phyloP scores from a whole-genome alignment of 345 rosid species.

The Sapria himalayana region DNA sequence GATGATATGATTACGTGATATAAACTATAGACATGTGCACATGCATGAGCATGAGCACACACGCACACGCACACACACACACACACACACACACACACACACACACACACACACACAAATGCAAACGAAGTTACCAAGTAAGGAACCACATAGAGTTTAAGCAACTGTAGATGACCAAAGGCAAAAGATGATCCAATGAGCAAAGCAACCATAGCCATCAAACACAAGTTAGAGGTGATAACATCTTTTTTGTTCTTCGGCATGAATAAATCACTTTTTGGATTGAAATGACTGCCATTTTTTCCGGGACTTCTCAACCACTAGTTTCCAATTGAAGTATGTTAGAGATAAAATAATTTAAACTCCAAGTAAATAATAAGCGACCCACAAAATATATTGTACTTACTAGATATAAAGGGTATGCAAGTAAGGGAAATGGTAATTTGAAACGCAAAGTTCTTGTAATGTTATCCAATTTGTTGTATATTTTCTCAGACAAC shows the following conservation, averaged over 20 bases:
- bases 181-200: slow-evolving; percentile 19
- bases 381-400: slow-evolving; percentile 32
- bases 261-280: slow-evolving; percentile 12
- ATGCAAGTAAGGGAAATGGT: slow-evolving; percentile 87
- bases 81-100: no score
- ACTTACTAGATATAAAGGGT: slow-evolving; percentile 74
- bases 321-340: background rate
- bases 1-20: no score
- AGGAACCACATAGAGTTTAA: slow-evolving; percentile 58
- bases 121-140: slow-evolving; percentile 21
- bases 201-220: slow-evolving; percentile 46
- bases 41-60: no score
- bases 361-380: background rate
- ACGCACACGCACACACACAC: no score
- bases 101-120: no score
- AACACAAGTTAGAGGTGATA: slow-evolving; percentile 27
- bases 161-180: slow-evolving; percentile 23
- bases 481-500: slow-evolving; percentile 61
- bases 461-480: slow-evolving; percentile 26
- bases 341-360: background rate
- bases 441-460: slow-evolving; percentile 41
- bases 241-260: slow-evolving; percentile 10
- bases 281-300: slow-evolving; percentile 15
- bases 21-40: no score
- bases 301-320: slow-evolving; percentile 17